Evolutionary conservation across 2,329 filamentous ascomycete genomes (phyloP), one percentile per base, ranked within the genome.

Genomic region (Ceratocystis cacaofunesta): DNA sequence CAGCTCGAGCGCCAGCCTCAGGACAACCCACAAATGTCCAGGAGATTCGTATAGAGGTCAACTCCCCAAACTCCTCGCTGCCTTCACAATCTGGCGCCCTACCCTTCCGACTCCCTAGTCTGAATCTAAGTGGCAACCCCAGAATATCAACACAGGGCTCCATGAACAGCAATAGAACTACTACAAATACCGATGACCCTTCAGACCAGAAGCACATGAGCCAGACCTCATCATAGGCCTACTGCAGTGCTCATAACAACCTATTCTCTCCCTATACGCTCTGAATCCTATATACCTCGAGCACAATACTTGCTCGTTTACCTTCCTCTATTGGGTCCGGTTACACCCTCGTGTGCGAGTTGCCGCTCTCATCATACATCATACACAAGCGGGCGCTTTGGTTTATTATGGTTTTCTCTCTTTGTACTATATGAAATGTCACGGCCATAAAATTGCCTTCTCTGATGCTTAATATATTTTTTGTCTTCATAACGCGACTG

Each of bases 71-170:
- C 12, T n/a, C 55, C 12, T 4, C 73, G 76, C 3, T 75, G 75
- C n/a, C 75, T 74, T 4, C 73, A 76, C 3, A 75, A 75, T 19
- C 75, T 74, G 1, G 70, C 73, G 5, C 79, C 80, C 0, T 36
- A 17, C 52, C 65, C 41, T 55, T 61, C 46, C 80, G 78, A 68
- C 73, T 85, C 61, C 82, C 82, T 1, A 83, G 79, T 69, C 70
- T 85, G 69, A 76, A 77, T 61, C 74, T 85, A 41, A 70, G 72
- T 19, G 71, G 71, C 32, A 72, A 85, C 30, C 83, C 83, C 2
- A 78, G 80, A 69, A 86, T 86, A 70, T 78, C 84, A 30, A 79
- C 85, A 61, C 80, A 85, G 70, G 80, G 80, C n/a, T 80, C 77
- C 28, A 46, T 75, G 4, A 71, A 71, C 62, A 73, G 76, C 17